A percentile compares a stretch with the other conserved stretches of the same genome.
phyloP scores from a whole-genome alignment of 2,329 filamentous ascomycete species.

The Tympanopsis confertula region DNA sequence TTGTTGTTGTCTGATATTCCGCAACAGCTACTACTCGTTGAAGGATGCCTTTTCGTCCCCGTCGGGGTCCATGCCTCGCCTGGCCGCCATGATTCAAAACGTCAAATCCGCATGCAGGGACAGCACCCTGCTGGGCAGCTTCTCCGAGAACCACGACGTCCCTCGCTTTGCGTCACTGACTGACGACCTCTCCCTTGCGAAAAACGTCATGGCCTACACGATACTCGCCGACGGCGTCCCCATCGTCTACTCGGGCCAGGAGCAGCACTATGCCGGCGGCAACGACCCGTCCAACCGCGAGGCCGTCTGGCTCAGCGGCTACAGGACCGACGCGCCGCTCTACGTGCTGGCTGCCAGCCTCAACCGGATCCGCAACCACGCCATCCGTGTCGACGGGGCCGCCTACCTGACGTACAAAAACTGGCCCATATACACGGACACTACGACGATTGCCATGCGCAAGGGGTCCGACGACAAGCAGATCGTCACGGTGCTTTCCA shows the following conservation, averaged over 20 bases:
- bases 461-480: slow-evolving; percentile 24
- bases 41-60: slow-evolving; percentile 19
- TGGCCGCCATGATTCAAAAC: slow-evolving; percentile 25
- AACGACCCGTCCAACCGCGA: slow-evolving; percentile 37
- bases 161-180: slow-evolving; percentile 38
- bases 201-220: slow-evolving; percentile 50
- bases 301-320: slow-evolving; percentile 42
- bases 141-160: slow-evolving; percentile 49
- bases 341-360: slow-evolving; percentile 33
- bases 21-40: slow-evolving; percentile 31
- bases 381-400: slow-evolving; percentile 20
- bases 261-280: slow-evolving; percentile 45
- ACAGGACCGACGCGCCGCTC: slow-evolving; percentile 29
- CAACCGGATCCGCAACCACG: slow-evolving; percentile 36
- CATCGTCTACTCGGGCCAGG: slow-evolving; percentile 54
- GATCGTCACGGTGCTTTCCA: slow-evolving; percentile 18
- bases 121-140: slow-evolving; percentile 32
- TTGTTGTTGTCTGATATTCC: slow-evolving; percentile 6
- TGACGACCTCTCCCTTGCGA: slow-evolving; percentile 39
- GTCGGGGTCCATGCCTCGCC: slow-evolving; percentile 19
- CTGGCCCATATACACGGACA: slow-evolving; percentile 23
- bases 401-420: slow-evolving; percentile 26
- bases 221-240: slow-evolving; percentile 50
- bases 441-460: slow-evolving; percentile 27
- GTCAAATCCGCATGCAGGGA: slow-evolving; percentile 24